Evolutionary conservation across 176 grass and related monocot genomes (phyloP).

Genomic region (Tillandsia fasciculata): DNA sequence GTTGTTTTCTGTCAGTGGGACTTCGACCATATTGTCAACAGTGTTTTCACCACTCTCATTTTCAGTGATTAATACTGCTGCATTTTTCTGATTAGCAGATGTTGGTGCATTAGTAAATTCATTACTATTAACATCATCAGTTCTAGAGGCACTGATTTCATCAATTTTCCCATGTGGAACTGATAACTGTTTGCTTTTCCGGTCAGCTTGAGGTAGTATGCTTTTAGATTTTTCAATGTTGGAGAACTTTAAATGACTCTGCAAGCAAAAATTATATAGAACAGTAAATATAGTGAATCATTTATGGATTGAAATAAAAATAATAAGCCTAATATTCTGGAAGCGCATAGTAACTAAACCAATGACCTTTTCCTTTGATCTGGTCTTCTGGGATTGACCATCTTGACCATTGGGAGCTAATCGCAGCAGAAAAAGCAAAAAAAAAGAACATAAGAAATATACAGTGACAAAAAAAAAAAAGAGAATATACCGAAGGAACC

Average conservation of each 20-base stretch:
- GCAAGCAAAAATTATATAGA: constrained; percentile 16
- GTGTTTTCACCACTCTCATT: constrained; percentile 20
- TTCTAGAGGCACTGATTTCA: constrained; percentile 33
- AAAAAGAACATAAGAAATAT: constrained; percentile 22
- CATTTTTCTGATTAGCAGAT: constrained; percentile 24
- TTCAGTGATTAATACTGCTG: constrained; percentile 13
- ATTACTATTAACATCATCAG: constrained; percentile 30
- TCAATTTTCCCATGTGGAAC: constrained; percentile 40
- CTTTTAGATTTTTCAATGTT: constrained; percentile 25
- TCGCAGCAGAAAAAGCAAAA: constrained; percentile 2
- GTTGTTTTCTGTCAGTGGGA: constrained; percentile 25
- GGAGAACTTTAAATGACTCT: constrained; percentile 54
- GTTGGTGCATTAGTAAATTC: constrained; percentile 29
- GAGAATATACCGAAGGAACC: constrained; percentile 17
- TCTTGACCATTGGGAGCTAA: constrained; percentile 48
- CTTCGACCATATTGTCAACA: constrained; percentile 27
- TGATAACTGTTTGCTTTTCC: constrained; percentile 36
- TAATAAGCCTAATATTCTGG: constrained; percentile 9
- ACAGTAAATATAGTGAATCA: constrained; percentile 12
- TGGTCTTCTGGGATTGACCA: constrained; percentile 52
- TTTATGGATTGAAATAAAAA: background rate
- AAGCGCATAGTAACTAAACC: constrained; percentile 10
- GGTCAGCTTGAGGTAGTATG: constrained; percentile 32
- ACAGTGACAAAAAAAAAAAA: constrained; percentile 13
- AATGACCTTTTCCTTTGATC: constrained; percentile 60